Evolutionary conservation across 1,139 yeast genomes (phyloP).

Genomic region (Meyerozyma elateridarum): DNA sequence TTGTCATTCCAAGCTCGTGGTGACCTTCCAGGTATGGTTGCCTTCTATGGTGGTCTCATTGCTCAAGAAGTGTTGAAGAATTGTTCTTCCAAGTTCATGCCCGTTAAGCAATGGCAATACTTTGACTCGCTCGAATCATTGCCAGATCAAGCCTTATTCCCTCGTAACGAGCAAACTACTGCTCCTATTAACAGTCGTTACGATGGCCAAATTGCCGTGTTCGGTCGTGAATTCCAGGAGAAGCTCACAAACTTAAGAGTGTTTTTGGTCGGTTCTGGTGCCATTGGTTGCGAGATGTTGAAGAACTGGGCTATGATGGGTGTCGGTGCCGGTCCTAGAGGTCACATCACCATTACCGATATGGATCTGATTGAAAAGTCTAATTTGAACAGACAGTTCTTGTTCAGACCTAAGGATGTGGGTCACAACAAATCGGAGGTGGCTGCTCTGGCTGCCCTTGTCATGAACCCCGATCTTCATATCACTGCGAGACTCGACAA

Average conservation of each 20-base stretch:
- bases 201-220: conserved; percentile 91
- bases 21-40: conserved; percentile 85
- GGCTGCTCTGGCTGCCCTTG: conserved; percentile 78
- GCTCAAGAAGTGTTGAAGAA: conserved; percentile 97
- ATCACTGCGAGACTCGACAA: conserved; percentile 77
- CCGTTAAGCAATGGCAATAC: conserved; percentile 86
- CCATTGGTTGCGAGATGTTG: conserved; percentile 98
- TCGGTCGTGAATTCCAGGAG: conserved; percentile 76
- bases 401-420: conserved; percentile 91
- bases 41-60: conserved; percentile 88
- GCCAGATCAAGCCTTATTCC: conserved; percentile 53
- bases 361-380: conserved; percentile 94
- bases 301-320: conserved; percentile 99
- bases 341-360: conserved; percentile 82
- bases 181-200: conserved; percentile 78
- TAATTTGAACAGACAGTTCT: conserved; percentile 90
- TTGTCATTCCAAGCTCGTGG: conserved; percentile 85
- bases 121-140: conserved; percentile 92
- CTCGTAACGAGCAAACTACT: conserved; percentile 67
- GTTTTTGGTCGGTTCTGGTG: conserved; percentile 96
- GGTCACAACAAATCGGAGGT: conserved; percentile 88
- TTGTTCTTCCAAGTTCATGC: conserved; percentile 88
- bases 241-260: conserved; percentile 71
- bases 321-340: conserved; percentile 85
- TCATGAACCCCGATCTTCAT: conserved; percentile 84